Base-by-base conservation (phyloP, 441 rosid genomes). In the Syzygium malaccense region DNA sequence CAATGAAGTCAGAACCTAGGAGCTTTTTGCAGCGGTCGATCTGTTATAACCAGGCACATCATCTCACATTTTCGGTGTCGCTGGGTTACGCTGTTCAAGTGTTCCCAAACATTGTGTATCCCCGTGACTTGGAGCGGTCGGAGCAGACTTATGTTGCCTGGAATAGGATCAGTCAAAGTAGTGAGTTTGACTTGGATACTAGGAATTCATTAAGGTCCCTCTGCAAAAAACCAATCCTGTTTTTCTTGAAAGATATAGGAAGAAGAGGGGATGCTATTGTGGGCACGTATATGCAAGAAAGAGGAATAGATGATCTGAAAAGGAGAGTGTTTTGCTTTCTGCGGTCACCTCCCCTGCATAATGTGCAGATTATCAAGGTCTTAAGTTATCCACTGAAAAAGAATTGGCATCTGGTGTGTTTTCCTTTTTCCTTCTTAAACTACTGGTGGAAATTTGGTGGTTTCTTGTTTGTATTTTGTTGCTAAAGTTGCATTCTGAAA, bases 11-110 rank as follows among this genome's bases (percentile, higher is more conserved):
- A 57, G 95, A 95, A 57, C 98, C 98, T 7, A 88, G 80, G 88
- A 94, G 97, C 94, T 93, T 96, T 91, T 92, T 97, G 93, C 99
- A 96, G 93, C 91, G 96, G 87, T 93, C 98, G 2, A 95, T 96
- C 85, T 97, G 97, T 80, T 96, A 96, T 55, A 98, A 97, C 92
- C 95, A 66, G 88, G 91, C 90, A 23, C 91, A 66, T 48, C 91
- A n/a, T 64, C 91, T 95, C 14, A 94, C 98, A 6, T 92, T 94
- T 91, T 92, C 94, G 4, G 92, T 96, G 55, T 97, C 99, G 2
- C 93, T 95, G 85, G 98, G 99, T 80, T 97, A 95, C 86, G 96
- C 92, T 86, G 95, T 97, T 86, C 98, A 97, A 92, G 96, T 96
- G 68, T 96, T 94, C 91, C 98, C 98, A 3, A 90, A 88, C 90